Conservation (phyloP, 305 asterid species). For the Salvia sclarea region DNA sequence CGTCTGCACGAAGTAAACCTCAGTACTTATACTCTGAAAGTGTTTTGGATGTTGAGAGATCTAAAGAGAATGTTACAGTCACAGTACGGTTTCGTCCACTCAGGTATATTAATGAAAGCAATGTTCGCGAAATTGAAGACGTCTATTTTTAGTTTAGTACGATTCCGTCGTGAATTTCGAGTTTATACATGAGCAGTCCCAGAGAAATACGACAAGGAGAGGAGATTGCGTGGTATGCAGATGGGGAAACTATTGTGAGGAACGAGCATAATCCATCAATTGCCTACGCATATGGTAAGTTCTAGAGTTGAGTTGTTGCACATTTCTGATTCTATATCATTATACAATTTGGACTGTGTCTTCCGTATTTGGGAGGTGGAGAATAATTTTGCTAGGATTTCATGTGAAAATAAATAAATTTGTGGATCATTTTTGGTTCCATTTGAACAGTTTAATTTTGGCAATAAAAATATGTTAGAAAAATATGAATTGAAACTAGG, state of each 20-base stretch:
- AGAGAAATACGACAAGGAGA: slow-evolving; percentile 97
- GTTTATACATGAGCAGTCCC: slow-evolving; percentile 53
- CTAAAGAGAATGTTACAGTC: slow-evolving; percentile 91
- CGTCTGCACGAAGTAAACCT: slow-evolving; percentile 72
- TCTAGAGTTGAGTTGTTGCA: slow-evolving; percentile 12
- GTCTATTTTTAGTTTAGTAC: slow-evolving; percentile 13
- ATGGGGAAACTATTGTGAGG: slow-evolving; percentile 95
- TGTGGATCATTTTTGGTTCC: not conserved
- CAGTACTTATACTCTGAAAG: slow-evolving; percentile 53
- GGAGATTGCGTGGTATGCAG: slow-evolving; percentile 99
- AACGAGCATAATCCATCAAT: slow-evolving; percentile 86
- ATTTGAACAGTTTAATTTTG: not conserved
- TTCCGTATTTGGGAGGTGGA: not conserved
- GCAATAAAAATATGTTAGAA: not conserved
- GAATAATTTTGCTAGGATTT: not conserved
- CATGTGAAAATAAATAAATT: not conserved
- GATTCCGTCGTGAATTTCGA: slow-evolving; percentile 20
- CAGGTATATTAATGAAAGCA: slow-evolving; percentile 47
- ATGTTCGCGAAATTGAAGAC: slow-evolving; percentile 5
- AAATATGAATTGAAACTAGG: not conserved
- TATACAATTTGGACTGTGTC: not conserved
- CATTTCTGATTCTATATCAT: slow-evolving; percentile 27
- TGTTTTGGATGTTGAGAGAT: slow-evolving; percentile 57
- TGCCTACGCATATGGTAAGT: slow-evolving; percentile 95
- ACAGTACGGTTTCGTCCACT: slow-evolving; percentile 99